Evolutionary conservation across 106 monocot species (phyloP).

Genomic region (Dactylorhiza incarnata): DNA sequence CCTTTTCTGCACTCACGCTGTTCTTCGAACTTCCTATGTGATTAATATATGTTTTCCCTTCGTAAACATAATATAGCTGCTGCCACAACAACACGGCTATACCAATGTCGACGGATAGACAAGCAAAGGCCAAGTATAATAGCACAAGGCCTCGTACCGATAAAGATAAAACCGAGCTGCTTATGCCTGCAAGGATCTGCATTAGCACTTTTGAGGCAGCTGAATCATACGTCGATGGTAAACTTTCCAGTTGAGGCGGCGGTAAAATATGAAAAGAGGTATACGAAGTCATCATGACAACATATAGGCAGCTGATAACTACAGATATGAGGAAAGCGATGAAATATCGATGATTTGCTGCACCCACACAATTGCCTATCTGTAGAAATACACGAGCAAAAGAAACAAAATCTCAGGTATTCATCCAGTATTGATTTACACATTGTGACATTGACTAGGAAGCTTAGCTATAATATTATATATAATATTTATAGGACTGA

Average conservation of each 20-base stretch:
- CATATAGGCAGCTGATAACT: constrained; percentile 63
- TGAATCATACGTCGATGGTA: constrained; percentile 7
- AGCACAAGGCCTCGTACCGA: constrained; percentile 65
- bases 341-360: constrained; percentile 70
- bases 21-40: constrained; percentile 33
- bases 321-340: constrained; percentile 60
- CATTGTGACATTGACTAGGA: not conserved
- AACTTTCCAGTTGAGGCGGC: constrained; percentile 22
- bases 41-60: constrained; percentile 76
- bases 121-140: constrained; percentile 70
- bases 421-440: not conserved
- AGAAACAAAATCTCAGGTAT: not conserved
- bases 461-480: not conserved
- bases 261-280: constrained; percentile 49
- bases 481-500: not conserved
- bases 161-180: constrained; percentile 38
- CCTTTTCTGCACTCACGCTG: constrained; percentile 35
- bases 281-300: constrained; percentile 40
- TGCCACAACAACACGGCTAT: constrained; percentile 70
- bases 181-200: constrained; percentile 31
- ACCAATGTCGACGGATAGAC: constrained; percentile 60
- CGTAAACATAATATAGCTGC: constrained; percentile 69
- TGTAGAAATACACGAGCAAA: constrained; percentile 24
- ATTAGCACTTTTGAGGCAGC: constrained; percentile 16
- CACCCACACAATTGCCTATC: constrained; percentile 97